phyloP scores from a whole-genome alignment of 1,284 basidiomycete species.

The Cystobasidiaceae sp. region DNA sequence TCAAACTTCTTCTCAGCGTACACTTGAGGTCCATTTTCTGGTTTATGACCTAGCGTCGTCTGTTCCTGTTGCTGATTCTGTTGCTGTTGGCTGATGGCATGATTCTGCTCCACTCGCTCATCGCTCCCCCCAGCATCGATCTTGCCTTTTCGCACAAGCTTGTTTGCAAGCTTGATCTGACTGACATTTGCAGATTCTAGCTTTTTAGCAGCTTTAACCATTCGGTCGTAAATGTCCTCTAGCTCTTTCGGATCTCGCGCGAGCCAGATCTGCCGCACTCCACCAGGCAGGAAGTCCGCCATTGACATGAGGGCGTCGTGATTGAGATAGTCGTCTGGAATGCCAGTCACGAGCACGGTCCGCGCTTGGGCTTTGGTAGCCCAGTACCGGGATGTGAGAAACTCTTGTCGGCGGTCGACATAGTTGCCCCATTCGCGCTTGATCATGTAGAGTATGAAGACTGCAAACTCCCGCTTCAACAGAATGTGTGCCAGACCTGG shows the following conservation, averaged over 20 bases:
- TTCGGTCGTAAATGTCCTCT: slow-evolving; percentile 74
- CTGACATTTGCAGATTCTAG: slow-evolving; percentile 79
- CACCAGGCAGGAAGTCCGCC: slow-evolving; percentile 66
- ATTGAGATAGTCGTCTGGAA: slow-evolving; percentile 70
- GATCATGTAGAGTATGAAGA: slow-evolving; percentile 79
- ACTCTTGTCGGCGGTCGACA: slow-evolving; percentile 71
- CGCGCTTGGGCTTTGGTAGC: slow-evolving; percentile 66
- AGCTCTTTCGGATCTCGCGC: slow-evolving; percentile 56
- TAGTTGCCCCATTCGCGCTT: slow-evolving; percentile 74
- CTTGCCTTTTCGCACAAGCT: slow-evolving; percentile 48
- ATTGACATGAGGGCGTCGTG: slow-evolving; percentile 57
- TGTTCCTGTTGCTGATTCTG: slow-evolving; percentile 34
- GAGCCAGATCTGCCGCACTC: slow-evolving; percentile 83
- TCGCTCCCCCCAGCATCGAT: slow-evolving; percentile 7
- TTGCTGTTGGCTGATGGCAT: slow-evolving; percentile 38
- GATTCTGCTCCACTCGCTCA: background rate
- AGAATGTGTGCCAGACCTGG: background rate
- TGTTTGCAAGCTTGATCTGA: slow-evolving; percentile 67
- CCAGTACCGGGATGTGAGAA: slow-evolving; percentile 52
- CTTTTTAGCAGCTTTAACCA: slow-evolving; percentile 65
- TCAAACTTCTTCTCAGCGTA: slow-evolving; percentile 3
- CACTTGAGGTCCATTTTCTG: slow-evolving; percentile 10
- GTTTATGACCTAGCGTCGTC: background rate
- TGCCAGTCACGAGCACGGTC: slow-evolving; percentile 84
- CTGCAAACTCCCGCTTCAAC: slow-evolving; percentile 47